Conservation (phyloP, 306 rosid genomes). For the Canavalia ensiformis region DNA sequence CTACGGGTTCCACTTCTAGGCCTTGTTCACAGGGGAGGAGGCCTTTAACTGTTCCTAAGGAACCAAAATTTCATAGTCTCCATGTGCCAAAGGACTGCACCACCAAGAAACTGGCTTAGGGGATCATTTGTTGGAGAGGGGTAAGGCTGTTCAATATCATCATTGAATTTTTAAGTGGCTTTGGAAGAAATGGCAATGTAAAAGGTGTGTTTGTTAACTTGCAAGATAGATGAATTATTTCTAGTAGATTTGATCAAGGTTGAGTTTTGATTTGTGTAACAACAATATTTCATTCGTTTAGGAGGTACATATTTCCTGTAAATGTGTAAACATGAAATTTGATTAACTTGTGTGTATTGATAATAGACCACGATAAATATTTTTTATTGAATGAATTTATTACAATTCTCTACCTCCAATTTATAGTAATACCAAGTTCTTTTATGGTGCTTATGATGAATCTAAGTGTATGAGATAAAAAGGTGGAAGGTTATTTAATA, state of each 20-base stretch:
- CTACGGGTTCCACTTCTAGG: slow-evolving; percentile 32
- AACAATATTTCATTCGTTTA: slow-evolving; percentile 6
- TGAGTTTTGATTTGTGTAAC: slow-evolving; percentile 38
- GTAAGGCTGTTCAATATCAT: slow-evolving; percentile 51
- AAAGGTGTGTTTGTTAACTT: slow-evolving; percentile 41
- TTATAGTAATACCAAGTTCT: no score
- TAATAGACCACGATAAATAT: no score
- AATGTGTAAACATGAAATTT: no score
- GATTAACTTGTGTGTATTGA: no score
- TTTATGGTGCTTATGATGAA: no score
- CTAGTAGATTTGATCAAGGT: background rate
- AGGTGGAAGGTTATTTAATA: no score
- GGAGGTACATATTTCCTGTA: background rate
- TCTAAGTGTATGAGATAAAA: no score
- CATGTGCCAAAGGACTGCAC: slow-evolving; percentile 61
- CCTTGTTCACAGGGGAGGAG: slow-evolving; percentile 58
- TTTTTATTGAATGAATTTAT: no score
- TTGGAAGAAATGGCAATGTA: slow-evolving; percentile 1
- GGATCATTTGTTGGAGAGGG: background rate
- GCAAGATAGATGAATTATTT: background rate
- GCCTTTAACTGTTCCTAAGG: slow-evolving; percentile 69
- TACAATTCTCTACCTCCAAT: no score
- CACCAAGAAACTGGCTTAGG: slow-evolving; percentile 42
- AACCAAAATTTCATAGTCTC: slow-evolving; percentile 72
- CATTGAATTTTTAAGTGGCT: slow-evolving; percentile 53